phyloP scores from a whole-genome alignment of 2,329 filamentous ascomycete genomes.

The Colletotrichum chrysophilum region DNA sequence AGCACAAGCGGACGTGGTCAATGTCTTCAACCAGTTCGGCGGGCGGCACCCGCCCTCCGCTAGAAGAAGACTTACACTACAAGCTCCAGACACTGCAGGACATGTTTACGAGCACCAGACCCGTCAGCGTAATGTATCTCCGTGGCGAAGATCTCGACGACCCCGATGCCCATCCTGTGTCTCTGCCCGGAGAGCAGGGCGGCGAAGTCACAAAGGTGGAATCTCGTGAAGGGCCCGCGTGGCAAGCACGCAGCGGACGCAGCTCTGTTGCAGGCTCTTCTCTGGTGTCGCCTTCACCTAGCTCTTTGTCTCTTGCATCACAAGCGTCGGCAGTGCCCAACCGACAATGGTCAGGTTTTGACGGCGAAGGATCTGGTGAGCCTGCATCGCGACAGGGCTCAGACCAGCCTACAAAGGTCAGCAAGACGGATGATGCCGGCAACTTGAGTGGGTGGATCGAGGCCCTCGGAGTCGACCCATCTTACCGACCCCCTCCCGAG shows the following conservation, averaged over 20 bases:
- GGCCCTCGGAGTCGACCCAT: slow-evolving; percentile 85
- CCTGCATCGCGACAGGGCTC: slow-evolving; percentile 47
- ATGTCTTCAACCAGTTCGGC: slow-evolving; percentile 80
- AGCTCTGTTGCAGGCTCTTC: slow-evolving; percentile 66
- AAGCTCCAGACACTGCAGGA: slow-evolving; percentile 82
- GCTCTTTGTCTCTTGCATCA: slow-evolving; percentile 67
- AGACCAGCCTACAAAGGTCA: slow-evolving; percentile 58
- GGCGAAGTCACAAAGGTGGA: slow-evolving; percentile 60
- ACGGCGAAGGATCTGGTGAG: slow-evolving; percentile 57
- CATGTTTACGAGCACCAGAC: slow-evolving; percentile 86
- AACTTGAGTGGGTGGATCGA: slow-evolving; percentile 85
- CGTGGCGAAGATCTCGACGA: slow-evolving; percentile 80
- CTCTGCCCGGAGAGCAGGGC: slow-evolving; percentile 70
- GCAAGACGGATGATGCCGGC: slow-evolving; percentile 64
- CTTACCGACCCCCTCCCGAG: slow-evolving; percentile 81
- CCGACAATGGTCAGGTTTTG: slow-evolving; percentile 62
- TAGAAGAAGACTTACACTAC: slow-evolving; percentile 78
- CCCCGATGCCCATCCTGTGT: slow-evolving; percentile 78
- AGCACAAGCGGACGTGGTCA: slow-evolving; percentile 95
- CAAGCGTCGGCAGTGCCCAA: slow-evolving; percentile 47
- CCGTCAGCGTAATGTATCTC: slow-evolving; percentile 79
- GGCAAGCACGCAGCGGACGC: slow-evolving; percentile 58
- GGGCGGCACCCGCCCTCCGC: slow-evolving; percentile 51
- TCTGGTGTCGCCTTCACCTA: slow-evolving; percentile 70
- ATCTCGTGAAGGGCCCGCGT: slow-evolving; percentile 51